These are phyloP conservation scores for Perkinsela sp. DNA, from an alignment of 208 protist genomes.

Conservation along the genomic window DNA sequence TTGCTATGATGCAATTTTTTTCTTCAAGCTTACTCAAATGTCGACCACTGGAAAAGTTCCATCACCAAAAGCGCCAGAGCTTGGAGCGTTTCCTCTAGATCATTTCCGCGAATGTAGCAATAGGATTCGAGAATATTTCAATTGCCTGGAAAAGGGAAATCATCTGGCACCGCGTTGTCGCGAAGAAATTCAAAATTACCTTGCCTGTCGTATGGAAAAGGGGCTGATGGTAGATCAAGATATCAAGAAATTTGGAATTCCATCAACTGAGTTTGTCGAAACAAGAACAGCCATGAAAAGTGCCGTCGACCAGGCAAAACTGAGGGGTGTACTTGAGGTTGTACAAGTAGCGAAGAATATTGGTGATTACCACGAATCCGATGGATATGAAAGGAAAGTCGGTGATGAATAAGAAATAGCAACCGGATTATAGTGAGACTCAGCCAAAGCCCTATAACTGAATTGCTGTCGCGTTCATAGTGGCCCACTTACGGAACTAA, in stretches of 20 bases:
- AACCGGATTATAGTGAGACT: too few species aligned
- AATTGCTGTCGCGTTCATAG: too few species aligned
- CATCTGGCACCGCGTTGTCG: constrained; percentile 51
- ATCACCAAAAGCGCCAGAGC: constrained; percentile 25
- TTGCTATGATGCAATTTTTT: too few species aligned
- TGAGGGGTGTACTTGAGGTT: constrained; percentile 35
- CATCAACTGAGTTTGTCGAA: constrained; percentile 38
- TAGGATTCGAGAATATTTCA: constrained; percentile 38
- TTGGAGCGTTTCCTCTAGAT: constrained; percentile 55
- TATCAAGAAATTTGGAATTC: constrained; percentile 27
- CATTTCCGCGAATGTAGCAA: constrained; percentile 56
- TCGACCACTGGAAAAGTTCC: not conserved
- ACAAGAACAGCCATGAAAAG: constrained; percentile 29
- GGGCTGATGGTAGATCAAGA: constrained; percentile 49
- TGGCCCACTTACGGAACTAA: too few species aligned
- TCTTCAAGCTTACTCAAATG: too few species aligned
- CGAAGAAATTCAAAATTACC: constrained; percentile 25
- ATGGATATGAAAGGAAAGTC: constrained; percentile 24
- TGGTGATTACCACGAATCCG: constrained; percentile 21
- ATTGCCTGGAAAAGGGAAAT: constrained; percentile 33
- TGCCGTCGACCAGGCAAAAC: constrained; percentile 22
- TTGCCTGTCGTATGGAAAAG: constrained; percentile 49
- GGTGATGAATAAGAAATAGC: too few species aligned
- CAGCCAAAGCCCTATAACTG: too few species aligned
- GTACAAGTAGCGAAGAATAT: constrained; percentile 26